Evolutionary conservation across 23 red algal species (phyloP), one percentile per base, ranked within the genome.

Genomic region (Gracilaria vermiculophylla): DNA sequence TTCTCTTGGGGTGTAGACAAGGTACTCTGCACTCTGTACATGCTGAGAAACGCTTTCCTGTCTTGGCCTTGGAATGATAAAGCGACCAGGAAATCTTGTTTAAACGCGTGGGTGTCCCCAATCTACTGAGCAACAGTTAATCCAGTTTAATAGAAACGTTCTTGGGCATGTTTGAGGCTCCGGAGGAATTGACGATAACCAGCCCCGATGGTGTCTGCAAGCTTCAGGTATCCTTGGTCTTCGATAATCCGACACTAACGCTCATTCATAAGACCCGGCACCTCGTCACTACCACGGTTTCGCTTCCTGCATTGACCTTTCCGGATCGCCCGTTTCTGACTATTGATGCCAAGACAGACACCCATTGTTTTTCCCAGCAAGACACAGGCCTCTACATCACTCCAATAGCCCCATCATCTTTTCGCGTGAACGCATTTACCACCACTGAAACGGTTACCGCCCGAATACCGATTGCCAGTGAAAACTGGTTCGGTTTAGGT

Each of bases 401-500:
- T 19, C 67, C 67, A 28, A 73, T 73, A 13, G 12, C 3, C 6
- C 67, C 67, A 24, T 73, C 67, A 45, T 73, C 67, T 24, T 73
- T 73, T 25, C 67, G 67, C 40, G 33, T 73, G 21, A 42, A 48
- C 47, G 67, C 67, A 7, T 73, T 73, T 47, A 73, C 67, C 13
- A 48, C 2, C n/a, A 45, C 67, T 47, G 67, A 73, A 42, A 73
- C 67, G 0, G 67, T 73, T 25, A 73, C 67, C 10, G 67, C 67
- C 11, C 67, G 36, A 7, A 73, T 73, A 27, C 67, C 67, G 21
- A 47, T 73, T 73, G 67, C 67, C 5, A 25, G n/a, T 24, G 67
- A 73, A 11, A 73, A 73, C 67, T 88, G 84, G 69, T 88, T 77
- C 45, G 87, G 87, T 5, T 72, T 80, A 47, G 90, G 91, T 28